Evolutionary conservation across 1,139 yeast genomes (phyloP).

Genomic region (Sugiyamaella sp.): DNA sequence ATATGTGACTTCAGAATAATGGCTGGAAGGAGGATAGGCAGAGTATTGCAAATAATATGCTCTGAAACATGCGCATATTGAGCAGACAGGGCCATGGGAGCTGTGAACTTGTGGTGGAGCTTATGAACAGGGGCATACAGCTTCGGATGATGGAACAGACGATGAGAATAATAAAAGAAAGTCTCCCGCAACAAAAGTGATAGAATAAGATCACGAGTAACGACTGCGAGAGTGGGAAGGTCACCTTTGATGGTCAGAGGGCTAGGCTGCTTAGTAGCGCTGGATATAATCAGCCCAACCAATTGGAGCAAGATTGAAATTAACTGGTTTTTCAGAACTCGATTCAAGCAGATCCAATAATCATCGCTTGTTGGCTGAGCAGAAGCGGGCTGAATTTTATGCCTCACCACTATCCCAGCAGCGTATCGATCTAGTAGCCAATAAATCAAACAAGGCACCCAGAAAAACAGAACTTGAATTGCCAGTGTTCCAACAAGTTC

Average conservation of each 20-base stretch:
- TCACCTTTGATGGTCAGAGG: constrained; percentile 12
- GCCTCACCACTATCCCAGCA: constrained; percentile 27
- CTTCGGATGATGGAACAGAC: constrained; percentile 27
- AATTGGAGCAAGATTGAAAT: constrained; percentile 22
- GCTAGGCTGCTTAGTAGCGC: constrained; percentile 7
- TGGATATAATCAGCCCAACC: constrained; percentile 13
- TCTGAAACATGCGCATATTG: constrained; percentile 33
- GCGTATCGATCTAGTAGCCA: constrained; percentile 23
- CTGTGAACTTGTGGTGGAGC: constrained; percentile 33
- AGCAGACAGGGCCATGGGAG: constrained; percentile 33
- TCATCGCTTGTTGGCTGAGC: constrained; percentile 29
- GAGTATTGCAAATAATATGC: constrained; percentile 30
- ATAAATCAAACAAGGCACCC: constrained; percentile 29
- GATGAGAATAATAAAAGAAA: constrained; percentile 31
- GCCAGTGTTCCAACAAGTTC: constrained; percentile 23
- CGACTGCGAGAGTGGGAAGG: constrained; percentile 25
- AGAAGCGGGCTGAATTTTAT: constrained; percentile 30
- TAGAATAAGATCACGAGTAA: constrained; percentile 23
- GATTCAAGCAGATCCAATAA: constrained; percentile 25
- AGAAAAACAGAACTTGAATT: constrained; percentile 30
- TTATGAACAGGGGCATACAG: constrained; percentile 31
- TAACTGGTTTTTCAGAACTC: constrained; percentile 25
- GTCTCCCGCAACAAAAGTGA: constrained; percentile 28
- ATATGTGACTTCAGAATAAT: constrained; percentile 27
- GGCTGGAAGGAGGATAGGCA: constrained; percentile 31